Evolutionary conservation across 371 early-diverging fungal species (phyloP).

Genomic region (Rhizopus stolonifer): DNA sequence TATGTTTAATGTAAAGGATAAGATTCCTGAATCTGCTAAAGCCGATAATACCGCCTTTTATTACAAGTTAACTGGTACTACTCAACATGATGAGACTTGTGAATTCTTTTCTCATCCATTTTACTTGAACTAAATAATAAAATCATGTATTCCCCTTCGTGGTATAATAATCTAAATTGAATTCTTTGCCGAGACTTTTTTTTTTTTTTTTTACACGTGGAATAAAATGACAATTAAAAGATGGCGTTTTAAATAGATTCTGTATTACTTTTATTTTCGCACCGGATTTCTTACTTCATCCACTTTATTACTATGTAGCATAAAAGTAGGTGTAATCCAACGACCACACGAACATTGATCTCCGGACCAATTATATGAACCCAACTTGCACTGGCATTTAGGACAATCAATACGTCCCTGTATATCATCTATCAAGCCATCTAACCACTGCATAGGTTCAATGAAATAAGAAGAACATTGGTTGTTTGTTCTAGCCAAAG

Average conservation of each 20-base stretch:
- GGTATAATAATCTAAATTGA: no score
- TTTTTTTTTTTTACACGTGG: no score
- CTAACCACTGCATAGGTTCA: slow-evolving; percentile 87
- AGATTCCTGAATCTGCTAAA: slow-evolving; percentile 25
- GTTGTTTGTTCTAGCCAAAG: slow-evolving; percentile 33
- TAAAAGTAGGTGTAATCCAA: slow-evolving; percentile 87
- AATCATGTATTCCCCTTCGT: no score
- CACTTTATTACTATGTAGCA: slow-evolving; percentile 76
- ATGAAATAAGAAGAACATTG: slow-evolving; percentile 79
- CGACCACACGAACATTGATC: slow-evolving; percentile 83
- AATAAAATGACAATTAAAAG: no score
- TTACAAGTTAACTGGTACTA: slow-evolving; percentile 39
- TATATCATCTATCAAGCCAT: slow-evolving; percentile 52
- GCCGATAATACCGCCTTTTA: slow-evolving; percentile 41
- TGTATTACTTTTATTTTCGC: no score
- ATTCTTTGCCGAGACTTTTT: no score
- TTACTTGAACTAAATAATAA: slow-evolving; percentile 27
- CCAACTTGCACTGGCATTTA: slow-evolving; percentile 81
- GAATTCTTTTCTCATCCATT: slow-evolving; percentile 50
- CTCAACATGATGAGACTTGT: slow-evolving; percentile 45
- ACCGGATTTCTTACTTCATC: slow-evolving; percentile 54
- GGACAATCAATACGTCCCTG: slow-evolving; percentile 84
- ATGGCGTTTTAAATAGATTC: no score
- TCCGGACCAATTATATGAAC: slow-evolving; percentile 84
- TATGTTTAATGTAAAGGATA: slow-evolving; percentile 44